Evolutionary conservation across 768 basidiomycete genomes (phyloP).

Genomic region (Pluteus cervinus): DNA sequence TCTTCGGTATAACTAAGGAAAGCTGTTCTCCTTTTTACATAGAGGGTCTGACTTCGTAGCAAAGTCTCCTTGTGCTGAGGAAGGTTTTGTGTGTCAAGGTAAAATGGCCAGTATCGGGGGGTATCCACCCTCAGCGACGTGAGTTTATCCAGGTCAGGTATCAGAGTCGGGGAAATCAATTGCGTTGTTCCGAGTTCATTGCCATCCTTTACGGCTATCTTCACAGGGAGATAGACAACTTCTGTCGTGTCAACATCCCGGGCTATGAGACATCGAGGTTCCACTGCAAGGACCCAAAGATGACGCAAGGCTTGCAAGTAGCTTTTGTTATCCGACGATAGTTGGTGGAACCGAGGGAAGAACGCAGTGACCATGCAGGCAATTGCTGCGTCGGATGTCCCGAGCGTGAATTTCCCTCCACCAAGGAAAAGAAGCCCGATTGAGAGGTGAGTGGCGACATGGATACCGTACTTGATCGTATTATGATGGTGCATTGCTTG

Average conservation of each 20-base stretch:
- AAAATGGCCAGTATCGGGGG: conserved; percentile 93
- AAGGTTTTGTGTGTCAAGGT: conserved; percentile 67
- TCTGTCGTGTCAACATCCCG: conserved; percentile 90
- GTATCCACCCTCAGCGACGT: conserved; percentile 85
- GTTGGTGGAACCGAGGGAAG: conserved; percentile 81
- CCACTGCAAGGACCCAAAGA: conserved; percentile 92
- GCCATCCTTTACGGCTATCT: conserved; percentile 72
- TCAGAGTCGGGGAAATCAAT: conserved; percentile 87
- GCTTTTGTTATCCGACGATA: conserved; percentile 81
- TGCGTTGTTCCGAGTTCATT: conserved; percentile 60
- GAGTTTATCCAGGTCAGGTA: conserved; percentile 82
- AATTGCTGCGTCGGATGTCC: conserved; percentile 87
- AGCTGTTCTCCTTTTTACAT: conserved; percentile 87
- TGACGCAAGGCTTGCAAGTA: conserved; percentile 92
- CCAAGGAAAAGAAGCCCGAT: conserved; percentile 91
- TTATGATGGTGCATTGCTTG: conserved; percentile 52
- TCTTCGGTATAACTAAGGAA: conserved; percentile 93
- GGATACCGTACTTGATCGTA: conserved; percentile 81
- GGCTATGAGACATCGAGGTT: conserved; percentile 88
- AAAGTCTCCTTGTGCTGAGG: conserved; percentile 65
- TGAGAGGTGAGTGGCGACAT: conserved; percentile 86
- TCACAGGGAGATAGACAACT: conserved; percentile 89
- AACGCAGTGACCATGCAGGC: conserved; percentile 87
- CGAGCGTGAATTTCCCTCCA: conserved; percentile 86
- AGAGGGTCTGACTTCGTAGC: conserved; percentile 74